Conservation (phyloP, 805 yeast genomes). For the Sporopachydermia quercuum region DNA sequence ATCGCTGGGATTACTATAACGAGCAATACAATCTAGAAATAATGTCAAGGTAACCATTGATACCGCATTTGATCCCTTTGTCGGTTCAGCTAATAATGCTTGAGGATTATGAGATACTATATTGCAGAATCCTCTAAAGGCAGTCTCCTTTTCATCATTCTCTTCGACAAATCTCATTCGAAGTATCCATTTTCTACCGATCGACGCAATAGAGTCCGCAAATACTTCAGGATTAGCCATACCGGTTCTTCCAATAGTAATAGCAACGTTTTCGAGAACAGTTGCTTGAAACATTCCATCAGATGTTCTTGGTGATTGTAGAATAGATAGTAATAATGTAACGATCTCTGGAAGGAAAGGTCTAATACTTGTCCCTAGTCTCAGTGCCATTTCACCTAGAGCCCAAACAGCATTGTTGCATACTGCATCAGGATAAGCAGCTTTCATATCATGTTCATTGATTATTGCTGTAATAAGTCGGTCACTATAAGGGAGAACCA, state of each 20-base stretch:
- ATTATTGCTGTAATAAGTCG: slow-evolving; percentile 30
- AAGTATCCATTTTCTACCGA: slow-evolving; percentile 56
- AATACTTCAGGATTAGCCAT: slow-evolving; percentile 41
- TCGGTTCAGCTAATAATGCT: slow-evolving; percentile 34
- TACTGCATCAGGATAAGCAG: slow-evolving; percentile 40
- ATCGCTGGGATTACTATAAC: slow-evolving; percentile 35
- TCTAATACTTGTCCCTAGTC: slow-evolving; percentile 30
- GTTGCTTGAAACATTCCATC: slow-evolving; percentile 35
- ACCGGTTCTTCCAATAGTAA: slow-evolving; percentile 81
- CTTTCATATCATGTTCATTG: slow-evolving; percentile 45
- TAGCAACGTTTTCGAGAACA: slow-evolving; percentile 76
- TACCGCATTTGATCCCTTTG: slow-evolving; percentile 23
- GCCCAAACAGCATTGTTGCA: slow-evolving; percentile 92
- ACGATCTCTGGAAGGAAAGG: slow-evolving; percentile 42
- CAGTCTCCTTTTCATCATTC: slow-evolving; percentile 77
- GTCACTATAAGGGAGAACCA: slow-evolving; percentile 18
- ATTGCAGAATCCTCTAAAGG: slow-evolving; percentile 72
- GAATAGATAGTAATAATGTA: slow-evolving; percentile 41
- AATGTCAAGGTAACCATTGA: slow-evolving; percentile 24
- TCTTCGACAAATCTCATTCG: slow-evolving; percentile 54
- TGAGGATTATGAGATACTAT: slow-evolving; percentile 53
- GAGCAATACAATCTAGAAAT: slow-evolving; percentile 45
- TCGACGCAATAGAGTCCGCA: slow-evolving; percentile 41
- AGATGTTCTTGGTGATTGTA: slow-evolving; percentile 23
- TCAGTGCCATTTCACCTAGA: slow-evolving; percentile 69